Conservation (phyloP, 106 monocot genomes). For the Acorus calamus region DNA sequence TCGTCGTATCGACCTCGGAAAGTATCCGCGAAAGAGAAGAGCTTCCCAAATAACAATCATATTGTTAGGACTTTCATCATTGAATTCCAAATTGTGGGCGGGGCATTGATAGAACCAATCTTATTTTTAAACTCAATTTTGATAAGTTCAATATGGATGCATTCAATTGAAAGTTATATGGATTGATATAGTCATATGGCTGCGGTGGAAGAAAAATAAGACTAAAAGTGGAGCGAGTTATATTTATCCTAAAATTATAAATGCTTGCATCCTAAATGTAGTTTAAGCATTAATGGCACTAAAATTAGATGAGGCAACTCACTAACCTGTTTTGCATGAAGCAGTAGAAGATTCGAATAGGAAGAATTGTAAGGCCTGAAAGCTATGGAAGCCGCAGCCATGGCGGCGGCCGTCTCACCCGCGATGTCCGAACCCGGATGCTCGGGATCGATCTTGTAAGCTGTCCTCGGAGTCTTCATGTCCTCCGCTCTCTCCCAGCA, state of each 20-base stretch:
- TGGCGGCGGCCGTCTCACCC: slow-evolving; percentile 68
- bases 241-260: neutral
- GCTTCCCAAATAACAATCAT: slow-evolving; percentile 17
- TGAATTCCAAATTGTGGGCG: no score
- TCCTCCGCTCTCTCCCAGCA: slow-evolving; percentile 94
- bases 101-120: no score
- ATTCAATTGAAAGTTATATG: no score
- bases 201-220: neutral
- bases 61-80: no score
- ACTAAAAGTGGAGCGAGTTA: neutral
- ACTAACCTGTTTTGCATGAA: slow-evolving; percentile 62
- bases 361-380: slow-evolving; percentile 58
- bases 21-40: slow-evolving; percentile 80
- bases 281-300: no score
- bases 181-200: no score
- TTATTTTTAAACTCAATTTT: no score
- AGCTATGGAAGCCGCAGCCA: slow-evolving; percentile 82
- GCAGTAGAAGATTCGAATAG: slow-evolving; percentile 61
- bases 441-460: slow-evolving; percentile 44
- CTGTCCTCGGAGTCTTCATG: slow-evolving; percentile 67
- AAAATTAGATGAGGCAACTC: no score
- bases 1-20: slow-evolving; percentile 71
- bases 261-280: no score
- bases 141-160: no score
- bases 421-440: slow-evolving; percentile 80